Base-by-base conservation (phyloP, 768 basidiomycete genomes). In the Suillus placidus region DNA sequence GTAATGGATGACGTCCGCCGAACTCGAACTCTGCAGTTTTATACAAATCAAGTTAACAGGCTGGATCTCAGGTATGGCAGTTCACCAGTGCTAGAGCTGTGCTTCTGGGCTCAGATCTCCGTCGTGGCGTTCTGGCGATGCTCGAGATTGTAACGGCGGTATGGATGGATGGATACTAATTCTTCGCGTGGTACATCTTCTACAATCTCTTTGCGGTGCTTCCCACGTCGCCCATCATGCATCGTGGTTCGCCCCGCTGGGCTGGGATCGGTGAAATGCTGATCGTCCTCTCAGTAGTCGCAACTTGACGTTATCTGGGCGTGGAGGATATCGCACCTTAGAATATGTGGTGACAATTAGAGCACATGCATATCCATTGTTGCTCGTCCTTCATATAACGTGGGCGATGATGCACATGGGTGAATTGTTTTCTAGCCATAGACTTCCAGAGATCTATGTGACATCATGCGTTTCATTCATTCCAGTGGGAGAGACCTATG, bases 161-260 rank as follows among this genome's bases (percentile, higher is more conserved):
- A 16, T 76, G 68, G 54, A 74, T 68, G 61, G 79, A 73, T 69
- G 79, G 80, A 72, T 71, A 71, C 61, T 61, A 74, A 54, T 78
- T 77, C 66, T 77, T 82, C 57, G 71, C 63, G 20, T 82, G 82
- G 81, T 71, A 79, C 32, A 65, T 71, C 34, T 65, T 84, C 58
- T 84, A 84, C 70, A 83, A 83, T 66, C 63, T 82, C n/a, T 75
- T 80, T 35, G 81, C 83, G 61, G 70, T 85, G 18, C 75, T 85
- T 14, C 78, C 87, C 49, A 84, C 84, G 20, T 32, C 32, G 18
- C 18, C 9, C 18, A 32, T 34, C 18, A 34, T 32, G 32, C 18
- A 32, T 34, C 18, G 20, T 20, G 32, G 20, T 20, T 34, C 2
- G 10, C 32, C 10, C 4, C 5, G 18, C 18, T 34, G 52, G 30